Evolutionary conservation across 345 rosid species (phyloP).

Genomic region (Gossypium mustelinum): DNA sequence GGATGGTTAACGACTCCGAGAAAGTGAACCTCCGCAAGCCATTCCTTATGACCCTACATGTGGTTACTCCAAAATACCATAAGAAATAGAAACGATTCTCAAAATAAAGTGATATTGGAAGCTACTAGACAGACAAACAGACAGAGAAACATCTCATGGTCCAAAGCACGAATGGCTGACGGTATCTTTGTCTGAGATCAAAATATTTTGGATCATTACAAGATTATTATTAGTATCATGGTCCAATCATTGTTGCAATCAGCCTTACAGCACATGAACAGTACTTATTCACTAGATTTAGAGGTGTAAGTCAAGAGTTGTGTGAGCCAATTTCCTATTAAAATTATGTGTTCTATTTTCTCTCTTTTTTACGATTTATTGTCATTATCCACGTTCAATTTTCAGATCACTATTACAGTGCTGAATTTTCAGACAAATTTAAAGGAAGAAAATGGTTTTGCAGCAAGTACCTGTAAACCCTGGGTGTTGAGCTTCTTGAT

Average conservation of each 20-base stretch:
- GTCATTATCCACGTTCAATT: no score
- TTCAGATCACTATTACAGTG: neutral
- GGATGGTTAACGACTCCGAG: conserved; percentile 83
- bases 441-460: neutral
- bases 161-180: neutral
- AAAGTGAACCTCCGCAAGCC: conserved; percentile 86
- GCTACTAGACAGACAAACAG: neutral
- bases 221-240: neutral
- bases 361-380: no score
- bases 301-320: no score
- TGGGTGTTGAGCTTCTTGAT: conserved; percentile 76
- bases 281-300: no score
- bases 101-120: neutral
- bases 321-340: neutral
- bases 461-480: conserved; percentile 63
- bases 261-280: no score
- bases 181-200: neutral
- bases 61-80: neutral
- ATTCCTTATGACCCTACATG: conserved; percentile 81
- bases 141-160: neutral
- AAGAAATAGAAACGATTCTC: neutral
- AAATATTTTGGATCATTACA: neutral
- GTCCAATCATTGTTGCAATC: no score
- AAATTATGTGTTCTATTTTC: neutral
- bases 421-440: neutral